Base-by-base conservation (phyloP, 768 basidiomycete genomes). In the Mycena capillaripes region DNA sequence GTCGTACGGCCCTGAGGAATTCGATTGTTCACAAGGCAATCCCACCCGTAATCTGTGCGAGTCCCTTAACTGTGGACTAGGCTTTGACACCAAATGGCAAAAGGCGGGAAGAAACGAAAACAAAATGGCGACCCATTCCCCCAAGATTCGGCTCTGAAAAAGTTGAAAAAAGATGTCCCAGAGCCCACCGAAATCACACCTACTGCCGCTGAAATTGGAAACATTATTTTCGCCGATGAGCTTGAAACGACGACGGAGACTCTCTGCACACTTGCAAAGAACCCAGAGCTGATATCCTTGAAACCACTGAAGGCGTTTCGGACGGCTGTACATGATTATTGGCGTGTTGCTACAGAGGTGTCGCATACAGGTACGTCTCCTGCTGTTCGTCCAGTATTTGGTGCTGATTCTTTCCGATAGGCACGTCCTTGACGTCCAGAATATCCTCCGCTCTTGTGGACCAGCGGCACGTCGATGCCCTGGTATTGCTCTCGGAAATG, bases 401-500 rank as follows among this genome's bases (percentile, higher is more conserved):
- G 16, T 46, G 27, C 61, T 68, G 9, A 67, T 46, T 6, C 27
- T 29, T 5, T 11, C 4, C 32, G 4, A 14, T 48, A 81, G 84
- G 83, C 61, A 77, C 61, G 44, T 85, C 84, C 4, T 61, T 84
- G 34, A 84, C 82, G 8, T 82, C 84, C 25, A 71, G 82, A 16
- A 83, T 85, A 36, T 84, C 84, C 12, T 82, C 84, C 12, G 84
- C 87, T 0, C 80, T 89, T 57, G 74, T 84, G 57, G 80, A 86
- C 75, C 84, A 86, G 69, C 79, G 86, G 38, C 83, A 85, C 70
- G 72, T 83, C 61, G 86, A 87, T 70, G 88, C 89, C 7, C 84
- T 89, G 32, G 84, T 89, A 29, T 79, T 87, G n/a, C 82, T 90
- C n/a, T 83, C 87, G 44, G 88, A 89, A 76, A 86, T 89, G 82